These are phyloP conservation scores for peach (Prunus persica) DNA, from an alignment of 306 rosid genomes.

Conservation along the genomic window Prunus_persica_NCBIv2 NC_034013.1:6363001-6363500, in stretches of 20 bases:
- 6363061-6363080: neutral
- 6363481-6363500: conserved; percentile 76
- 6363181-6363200: neutral
- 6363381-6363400: no score
- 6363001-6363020: neutral
- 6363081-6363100: neutral
- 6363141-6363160: neutral
- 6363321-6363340: neutral
- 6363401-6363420: conserved; percentile 36
- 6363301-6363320: neutral
- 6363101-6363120: neutral
- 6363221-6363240: neutral
- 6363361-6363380: neutral
- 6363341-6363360: conserved; percentile 10
- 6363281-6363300: neutral
- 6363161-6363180: conserved; percentile 2
- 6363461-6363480: conserved; percentile 83
- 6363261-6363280: neutral
- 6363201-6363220: neutral
- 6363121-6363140: neutral
- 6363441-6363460: conserved; percentile 78
- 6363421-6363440: conserved; percentile 52
- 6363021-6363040: neutral
- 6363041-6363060: neutral
- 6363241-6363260: neutral